A percentile compares a stretch with the other conserved stretches of the same genome.
phyloP scores from a whole-genome alignment of 2,329 filamentous ascomycete species.

The Fusarium euwallaceae region DNA sequence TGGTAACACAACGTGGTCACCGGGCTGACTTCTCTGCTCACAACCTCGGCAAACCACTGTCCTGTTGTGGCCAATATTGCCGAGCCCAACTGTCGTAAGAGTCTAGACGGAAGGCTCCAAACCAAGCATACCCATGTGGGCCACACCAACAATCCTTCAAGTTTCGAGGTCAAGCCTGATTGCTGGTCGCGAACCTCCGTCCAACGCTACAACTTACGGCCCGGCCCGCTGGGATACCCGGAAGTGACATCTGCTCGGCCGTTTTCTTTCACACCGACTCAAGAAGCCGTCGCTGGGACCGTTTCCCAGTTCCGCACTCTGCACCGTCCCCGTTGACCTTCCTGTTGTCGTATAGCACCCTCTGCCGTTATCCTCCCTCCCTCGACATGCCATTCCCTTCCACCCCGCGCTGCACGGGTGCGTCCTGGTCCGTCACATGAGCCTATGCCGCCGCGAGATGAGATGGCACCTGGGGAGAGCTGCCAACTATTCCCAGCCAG shows the following conservation, averaged over 20 bases:
- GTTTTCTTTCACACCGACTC: conserved; percentile 40
- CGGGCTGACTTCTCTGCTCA: conserved; percentile 33
- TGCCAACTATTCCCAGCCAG: conserved; percentile 16
- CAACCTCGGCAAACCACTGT: conserved; percentile 28
- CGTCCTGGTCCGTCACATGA: conserved; percentile 44
- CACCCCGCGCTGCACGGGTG: conserved; percentile 36
- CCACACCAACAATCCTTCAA: conserved; percentile 33
- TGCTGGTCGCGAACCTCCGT: conserved; percentile 10
- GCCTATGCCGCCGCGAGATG: conserved; percentile 41
- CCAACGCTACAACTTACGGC: conserved; percentile 43
- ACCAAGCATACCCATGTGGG: conserved; percentile 30
- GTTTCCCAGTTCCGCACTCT: conserved; percentile 20
- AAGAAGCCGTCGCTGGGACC: conserved; percentile 18
- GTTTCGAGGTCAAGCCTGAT: conserved; percentile 17
- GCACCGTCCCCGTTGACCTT: conserved; percentile 10
- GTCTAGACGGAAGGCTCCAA: conserved; percentile 24
- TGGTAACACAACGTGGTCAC: conserved; percentile 32
- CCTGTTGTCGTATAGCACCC: conserved; percentile 18
- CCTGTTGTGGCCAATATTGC: conserved; percentile 16
- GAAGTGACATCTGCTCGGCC: conserved; percentile 23
- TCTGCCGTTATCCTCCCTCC: conserved; percentile 21
- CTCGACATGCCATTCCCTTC: conserved; percentile 5
- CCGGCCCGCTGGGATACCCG: conserved; percentile 45
- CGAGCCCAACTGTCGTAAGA: conserved; percentile 15
- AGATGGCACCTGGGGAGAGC: conserved; percentile 33